Evolutionary conservation across 1,139 yeast genomes (phyloP), one percentile per base, ranked within the genome.

Genomic region (Protomyces macrosporus): DNA sequence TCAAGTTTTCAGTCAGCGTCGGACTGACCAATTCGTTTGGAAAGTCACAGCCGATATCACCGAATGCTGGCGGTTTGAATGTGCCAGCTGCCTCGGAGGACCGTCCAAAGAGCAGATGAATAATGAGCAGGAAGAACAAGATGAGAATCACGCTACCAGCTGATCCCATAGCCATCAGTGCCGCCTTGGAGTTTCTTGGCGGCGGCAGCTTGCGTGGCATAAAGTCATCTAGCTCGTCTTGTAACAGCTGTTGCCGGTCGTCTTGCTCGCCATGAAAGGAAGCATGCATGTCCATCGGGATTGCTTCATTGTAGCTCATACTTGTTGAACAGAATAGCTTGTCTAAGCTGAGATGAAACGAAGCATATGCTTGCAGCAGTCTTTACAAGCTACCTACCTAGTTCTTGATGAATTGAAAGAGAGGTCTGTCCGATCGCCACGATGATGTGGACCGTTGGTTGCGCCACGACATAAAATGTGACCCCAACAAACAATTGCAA

Each of bases 31-130:
- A 39, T 33, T 50, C 55, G 7, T 54, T 54, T 9, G 55, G 61
- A 37, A 40, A 50, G n/a, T 10, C 61, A 33, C 61, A 57, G n/a
- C 61, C 61, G 12, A 57, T 57, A 32, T 50, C 50, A 3, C 61
- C 61, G 16, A 50, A 57, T 14, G 33, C 35, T 4, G 61, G 61
- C 4, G 14, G 32, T 1, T 9, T 10, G 6, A 55, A 6, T n/a
- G 48, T n/a, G 40, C 58, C 58, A 7, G 35, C 14, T n/a, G 12
- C 16, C 39, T 32, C 40, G n/a, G 53, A 12, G 9, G 53, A 23
- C 37, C 23, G 35, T 12, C 53, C 53, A 16, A 51, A 50, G 50
- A 57, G 30, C 32, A 57, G 45, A 12, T 16, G 35, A n/a, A 57
- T 45, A 14, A 57, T 12, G 9, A 45, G 33, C 14, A 57, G 36